Base-by-base conservation (phyloP, 2,329 filamentous ascomycete genomes). In the Pyricularia sp. region DNA sequence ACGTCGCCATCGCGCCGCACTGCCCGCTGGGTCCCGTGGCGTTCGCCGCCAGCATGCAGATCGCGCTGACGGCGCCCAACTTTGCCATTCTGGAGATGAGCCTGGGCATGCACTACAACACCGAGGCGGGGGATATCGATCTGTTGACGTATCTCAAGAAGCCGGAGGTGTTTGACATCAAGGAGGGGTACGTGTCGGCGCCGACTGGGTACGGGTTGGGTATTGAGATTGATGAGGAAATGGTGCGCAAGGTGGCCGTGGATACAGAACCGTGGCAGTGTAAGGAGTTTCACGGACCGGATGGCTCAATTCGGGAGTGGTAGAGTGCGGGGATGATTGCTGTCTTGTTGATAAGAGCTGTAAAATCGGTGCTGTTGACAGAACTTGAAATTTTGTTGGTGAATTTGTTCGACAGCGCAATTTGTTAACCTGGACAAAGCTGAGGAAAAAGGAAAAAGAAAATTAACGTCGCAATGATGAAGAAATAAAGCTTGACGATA, bases 41-140 rank as follows among this genome's bases (percentile, higher is more conserved):
- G 0, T 80, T 90, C n/a, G 88, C 88, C 2, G 88, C 88, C 0
- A 86, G 83, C 71, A 80, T 90, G 66, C 88, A 90, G 72, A 83
- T 90, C 12, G 86, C 85, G 66, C 79, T 83, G 66, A 78, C 77
- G 23, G 84, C 76, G 58, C 82, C 80, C 71, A 90, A 87, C 78
- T 90, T 87, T 74, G 84, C 82, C 10, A 90, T 91, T 64, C 87
- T 90, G 74, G 88, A 91, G 76, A 90, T 90, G 89, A 87, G 85
- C 70, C 73, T 90, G 59, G 88, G 88, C 0, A 91, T 91, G 74
- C 89, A 92, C 77, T 92, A 91, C 76, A 91, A 91, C 72, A 82
- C 81, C 2, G 69, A 73, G 84, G 85, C 2, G 80, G 82, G 68
- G 81, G 69, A 68, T 31, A 55, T 70, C 23, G 87, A 89, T 76